Evolutionary conservation across 129 eudicot species (phyloP), one percentile per base, ranked within the genome.

Genomic region (Cynara cardunculus): DNA sequence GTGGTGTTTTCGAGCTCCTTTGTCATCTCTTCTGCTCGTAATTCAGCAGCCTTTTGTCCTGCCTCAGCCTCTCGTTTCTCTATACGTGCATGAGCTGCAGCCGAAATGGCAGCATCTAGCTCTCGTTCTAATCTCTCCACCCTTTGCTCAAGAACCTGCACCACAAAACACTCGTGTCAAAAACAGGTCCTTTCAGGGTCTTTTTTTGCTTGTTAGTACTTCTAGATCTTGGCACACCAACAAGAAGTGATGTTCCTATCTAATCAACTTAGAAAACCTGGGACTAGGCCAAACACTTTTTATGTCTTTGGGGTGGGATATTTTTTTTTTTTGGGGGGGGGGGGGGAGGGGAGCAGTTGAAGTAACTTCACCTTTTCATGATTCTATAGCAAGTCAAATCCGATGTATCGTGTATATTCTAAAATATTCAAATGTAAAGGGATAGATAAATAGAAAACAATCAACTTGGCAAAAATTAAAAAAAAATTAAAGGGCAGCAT

Each of bases 1-100:
- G 91, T 79, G 21, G 97, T 92, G 89, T 92, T 92, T 67, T 92
- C 97, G 56, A 92, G 94, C 80, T 90, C 97, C 73, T 56, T 87
- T 30, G 84, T 91, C 64, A 89, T 82, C 39, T 91, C 91, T 44
- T 78, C 81, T 16, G 91, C 87, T 62, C 88, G 93, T 18, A 89
- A 61, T 79, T 89, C 91, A 71, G 94, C 90, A 80, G 90, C 92
- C 81, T 88, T 90, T 79, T 90, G 90, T 34, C 89, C 88, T 74
- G 91, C 89, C 84, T 89, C 97, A 37, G 92, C 91, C 70, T 92
- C 91, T 49, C 94, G 84, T 80, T 86, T 89, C 41, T 92, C 94
- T 22, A 79, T 78, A 10, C 97, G 97, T 8, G 94, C 94, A 76
- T 66, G 94, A 74, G 97, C 91, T 30, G 97, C 85, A 49, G 92